Conservation (phyloP, 768 basidiomycete species). For the Mycena haematopus region DNA sequence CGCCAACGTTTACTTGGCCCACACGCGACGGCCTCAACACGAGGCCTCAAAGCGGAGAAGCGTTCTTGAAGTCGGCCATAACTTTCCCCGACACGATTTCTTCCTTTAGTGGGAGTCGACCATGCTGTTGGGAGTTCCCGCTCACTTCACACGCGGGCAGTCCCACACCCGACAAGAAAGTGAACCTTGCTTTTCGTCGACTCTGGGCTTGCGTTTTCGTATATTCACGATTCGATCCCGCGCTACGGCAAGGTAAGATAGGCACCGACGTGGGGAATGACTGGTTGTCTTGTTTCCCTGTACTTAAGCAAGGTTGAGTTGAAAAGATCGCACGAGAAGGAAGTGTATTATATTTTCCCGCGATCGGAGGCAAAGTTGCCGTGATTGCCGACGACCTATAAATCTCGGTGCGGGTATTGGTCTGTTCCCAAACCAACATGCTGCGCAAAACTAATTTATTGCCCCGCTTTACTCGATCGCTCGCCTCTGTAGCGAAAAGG, state of each 20-base stretch:
- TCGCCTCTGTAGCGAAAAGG: conserved; percentile 55
- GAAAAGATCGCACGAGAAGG: neutral
- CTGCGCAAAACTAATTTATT: conserved; percentile 27
- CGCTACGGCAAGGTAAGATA: conserved; percentile 21
- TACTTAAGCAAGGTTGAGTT: neutral
- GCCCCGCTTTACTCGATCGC: conserved; percentile 44
- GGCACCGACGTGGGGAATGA: conserved; percentile 3
- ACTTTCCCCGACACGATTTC: neutral
- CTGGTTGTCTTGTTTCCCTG: conserved; percentile 1
- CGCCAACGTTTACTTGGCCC: no score
- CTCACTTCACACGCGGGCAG: no score
- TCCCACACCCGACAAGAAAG: no score
- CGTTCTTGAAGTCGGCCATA: conserved; percentile 15
- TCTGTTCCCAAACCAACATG: conserved; percentile 13
- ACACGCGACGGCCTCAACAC: no score
- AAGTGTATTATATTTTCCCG: neutral
- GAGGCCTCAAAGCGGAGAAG: conserved; percentile 13
- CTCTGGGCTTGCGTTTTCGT: no score
- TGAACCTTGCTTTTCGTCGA: neutral
- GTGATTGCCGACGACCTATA: conserved; percentile 1
- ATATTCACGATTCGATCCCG: conserved; percentile 38
- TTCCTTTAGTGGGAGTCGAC: neutral
- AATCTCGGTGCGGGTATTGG: neutral
- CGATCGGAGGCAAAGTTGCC: neutral
- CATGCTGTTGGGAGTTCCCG: no score